These are phyloP conservation scores for Eucalyptus cloeziana DNA, from an alignment of 345 rosid genomes.

Conservation along the genomic window DNA sequence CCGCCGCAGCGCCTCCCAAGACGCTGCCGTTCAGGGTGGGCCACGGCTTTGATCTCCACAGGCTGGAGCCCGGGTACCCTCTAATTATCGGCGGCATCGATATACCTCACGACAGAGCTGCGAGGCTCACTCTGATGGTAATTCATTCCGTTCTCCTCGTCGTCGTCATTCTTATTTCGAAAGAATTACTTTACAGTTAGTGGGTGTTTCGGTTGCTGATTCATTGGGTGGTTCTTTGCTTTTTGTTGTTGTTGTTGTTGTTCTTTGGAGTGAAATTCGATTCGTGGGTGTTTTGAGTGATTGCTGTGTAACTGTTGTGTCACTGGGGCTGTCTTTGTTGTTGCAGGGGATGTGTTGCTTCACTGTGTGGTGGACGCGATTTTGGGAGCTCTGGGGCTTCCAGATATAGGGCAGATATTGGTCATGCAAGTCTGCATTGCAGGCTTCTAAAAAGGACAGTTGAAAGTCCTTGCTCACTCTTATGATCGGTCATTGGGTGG, in stretches of 20 bases:
- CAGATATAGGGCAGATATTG: constrained; percentile 92
- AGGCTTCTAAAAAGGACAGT: too few relatives aligned
- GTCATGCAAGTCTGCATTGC: too few relatives aligned
- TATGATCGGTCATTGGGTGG: too few relatives aligned
- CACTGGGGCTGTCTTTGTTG: neutral
- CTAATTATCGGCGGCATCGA: constrained; percentile 88
- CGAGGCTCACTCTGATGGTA: constrained; percentile 99
- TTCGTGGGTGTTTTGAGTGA: neutral
- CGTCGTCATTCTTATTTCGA: neutral
- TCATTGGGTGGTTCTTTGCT: neutral
- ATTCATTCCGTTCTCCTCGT: neutral
- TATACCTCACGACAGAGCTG: constrained; percentile 92
- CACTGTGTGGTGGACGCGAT: constrained; percentile 99
- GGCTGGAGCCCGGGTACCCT: constrained; percentile 93
- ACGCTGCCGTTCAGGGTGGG: constrained; percentile 81
- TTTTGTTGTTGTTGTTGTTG: neutral
- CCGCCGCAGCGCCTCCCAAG: constrained; percentile 21
- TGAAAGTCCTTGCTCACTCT: too few relatives aligned
- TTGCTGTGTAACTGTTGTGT: neutral
- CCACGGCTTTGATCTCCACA: constrained; percentile 93
- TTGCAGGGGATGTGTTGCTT: constrained; percentile 92
- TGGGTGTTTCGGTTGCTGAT: neutral
- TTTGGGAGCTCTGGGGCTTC: constrained; percentile 89
- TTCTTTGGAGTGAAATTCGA: neutral
- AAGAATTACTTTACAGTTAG: neutral